A percentile compares a stretch with the other conserved stretches of the same genome.
Evolutionary conservation across 2,329 filamentous ascomycete genomes (phyloP).

Genomic region (Sporothrix dimorphospora): DNA sequence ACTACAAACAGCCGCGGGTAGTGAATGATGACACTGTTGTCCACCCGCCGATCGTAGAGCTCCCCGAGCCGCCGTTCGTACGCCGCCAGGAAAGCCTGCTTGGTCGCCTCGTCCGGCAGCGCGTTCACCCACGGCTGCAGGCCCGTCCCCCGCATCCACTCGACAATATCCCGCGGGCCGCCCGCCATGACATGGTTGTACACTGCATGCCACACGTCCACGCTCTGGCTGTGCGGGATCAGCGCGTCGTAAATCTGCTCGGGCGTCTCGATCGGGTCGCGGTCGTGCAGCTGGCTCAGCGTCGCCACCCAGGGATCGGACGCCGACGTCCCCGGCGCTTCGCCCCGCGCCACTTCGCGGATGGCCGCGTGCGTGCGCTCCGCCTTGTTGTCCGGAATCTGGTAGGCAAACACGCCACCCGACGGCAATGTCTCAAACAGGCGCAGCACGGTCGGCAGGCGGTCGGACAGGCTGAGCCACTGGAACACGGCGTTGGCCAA

Average conservation of each 20-base stretch:
- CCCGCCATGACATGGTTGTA: slow-evolving; percentile 57
- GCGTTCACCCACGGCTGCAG: slow-evolving; percentile 58
- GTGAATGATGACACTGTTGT: slow-evolving; percentile 58
- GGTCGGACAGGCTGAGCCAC: slow-evolving; percentile 52
- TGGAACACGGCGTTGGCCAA: slow-evolving; percentile 64
- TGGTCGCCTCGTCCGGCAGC: slow-evolving; percentile 45
- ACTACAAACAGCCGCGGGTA: slow-evolving; percentile 62
- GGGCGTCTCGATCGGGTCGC: slow-evolving; percentile 54
- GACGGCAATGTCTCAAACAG: slow-evolving; percentile 47
- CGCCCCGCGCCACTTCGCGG: slow-evolving; percentile 47
- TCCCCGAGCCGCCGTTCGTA: slow-evolving; percentile 51
- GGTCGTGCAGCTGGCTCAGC: slow-evolving; percentile 36
- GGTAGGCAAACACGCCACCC: slow-evolving; percentile 58
- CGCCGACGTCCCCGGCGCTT: slow-evolving; percentile 30
- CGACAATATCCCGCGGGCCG: slow-evolving; percentile 55
- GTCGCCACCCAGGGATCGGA: slow-evolving; percentile 34
- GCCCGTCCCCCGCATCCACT: slow-evolving; percentile 63
- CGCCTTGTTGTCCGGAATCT: slow-evolving; percentile 53
- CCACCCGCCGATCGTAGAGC: slow-evolving; percentile 49
- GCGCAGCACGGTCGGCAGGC: slow-evolving; percentile 49
- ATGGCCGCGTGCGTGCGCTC: slow-evolving; percentile 56
- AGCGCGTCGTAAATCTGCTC: slow-evolving; percentile 54
- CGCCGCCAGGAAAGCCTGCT: slow-evolving; percentile 48
- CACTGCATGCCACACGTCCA: slow-evolving; percentile 58
- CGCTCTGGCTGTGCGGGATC: slow-evolving; percentile 44